Percentiles rank a stretch among this genome's conserved stretches.
Evolutionary conservation across 1,284 basidiomycete species (phyloP).

Genomic region (Ustilago vetiveriae): DNA sequence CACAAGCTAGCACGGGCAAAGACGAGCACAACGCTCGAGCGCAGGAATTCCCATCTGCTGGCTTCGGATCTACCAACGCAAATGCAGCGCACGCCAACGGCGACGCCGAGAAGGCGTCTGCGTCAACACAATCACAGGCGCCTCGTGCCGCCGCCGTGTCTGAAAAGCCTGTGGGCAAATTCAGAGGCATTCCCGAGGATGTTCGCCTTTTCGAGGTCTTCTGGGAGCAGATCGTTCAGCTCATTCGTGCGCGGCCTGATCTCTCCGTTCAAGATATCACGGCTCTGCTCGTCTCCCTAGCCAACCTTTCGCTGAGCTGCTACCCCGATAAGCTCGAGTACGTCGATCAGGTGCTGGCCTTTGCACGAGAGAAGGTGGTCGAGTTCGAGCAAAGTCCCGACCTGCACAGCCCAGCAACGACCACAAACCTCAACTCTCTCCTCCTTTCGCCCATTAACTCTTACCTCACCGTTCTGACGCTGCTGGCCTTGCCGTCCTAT

Average conservation of each 20-base stretch:
- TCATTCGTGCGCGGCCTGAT: constrained; percentile 65
- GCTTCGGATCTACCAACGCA: constrained; percentile 12
- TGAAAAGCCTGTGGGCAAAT: constrained; percentile 52
- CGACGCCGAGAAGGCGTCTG: constrained; percentile 29
- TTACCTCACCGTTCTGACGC: constrained; percentile 60
- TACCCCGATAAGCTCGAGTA: constrained; percentile 66
- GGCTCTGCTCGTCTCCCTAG: constrained; percentile 62
- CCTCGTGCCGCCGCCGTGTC: constrained; percentile 16
- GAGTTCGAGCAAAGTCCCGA: constrained; percentile 57
- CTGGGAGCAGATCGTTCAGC: constrained; percentile 65
- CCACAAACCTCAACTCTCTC: constrained; percentile 57
- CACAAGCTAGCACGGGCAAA: constrained; percentile 9
- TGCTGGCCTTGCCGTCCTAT: constrained; percentile 63
- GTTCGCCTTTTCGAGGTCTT: constrained; percentile 66
- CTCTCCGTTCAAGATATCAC: constrained; percentile 64
- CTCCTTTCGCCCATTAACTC: constrained; percentile 63
- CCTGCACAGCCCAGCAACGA: constrained; percentile 48
- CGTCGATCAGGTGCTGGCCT: constrained; percentile 65
- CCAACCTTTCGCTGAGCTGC: constrained; percentile 64
- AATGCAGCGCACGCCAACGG: constrained; percentile 22
- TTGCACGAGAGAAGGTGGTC: constrained; percentile 59
- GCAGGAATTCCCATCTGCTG: constrained; percentile 36
- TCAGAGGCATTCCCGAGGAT: constrained; percentile 65
- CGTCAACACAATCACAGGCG: constrained; percentile 14
- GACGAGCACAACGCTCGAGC: constrained; percentile 35